Conservation (phyloP, 1,284 basidiomycete genomes). For the Melampsora americana region DNA sequence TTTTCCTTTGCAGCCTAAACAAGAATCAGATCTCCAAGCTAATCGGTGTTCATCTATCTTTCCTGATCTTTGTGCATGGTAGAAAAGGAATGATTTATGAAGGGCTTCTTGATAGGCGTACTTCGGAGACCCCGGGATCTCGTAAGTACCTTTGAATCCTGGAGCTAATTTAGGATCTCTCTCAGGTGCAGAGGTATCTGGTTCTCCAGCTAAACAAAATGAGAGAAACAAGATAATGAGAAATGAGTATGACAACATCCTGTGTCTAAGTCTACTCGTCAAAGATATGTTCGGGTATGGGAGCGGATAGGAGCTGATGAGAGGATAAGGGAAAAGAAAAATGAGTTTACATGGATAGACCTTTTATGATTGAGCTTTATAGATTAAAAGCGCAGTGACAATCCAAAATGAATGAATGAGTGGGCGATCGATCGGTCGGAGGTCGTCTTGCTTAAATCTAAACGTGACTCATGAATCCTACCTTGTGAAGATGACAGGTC, state of each 20-base stretch:
- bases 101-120: conserved; percentile 7
- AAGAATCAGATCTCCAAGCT: conserved; percentile 4
- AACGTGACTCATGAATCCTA: no score
- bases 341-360: no score
- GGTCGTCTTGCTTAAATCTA: no score
- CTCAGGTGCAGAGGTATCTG: not conserved
- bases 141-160: not conserved
- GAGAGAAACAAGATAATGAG: conserved; percentile 1
- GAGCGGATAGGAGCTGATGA: no score
- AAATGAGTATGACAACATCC: conserved; percentile 4
- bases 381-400: no score
- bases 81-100: conserved; percentile 2
- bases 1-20: not conserved
- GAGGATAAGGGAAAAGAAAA: no score
- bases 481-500: no score
- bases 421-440: no score
- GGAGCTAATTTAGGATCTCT: not conserved
- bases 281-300: not conserved
- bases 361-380: no score
- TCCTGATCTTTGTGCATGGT: conserved; percentile 5
- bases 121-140: not conserved
- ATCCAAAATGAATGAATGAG: no score
- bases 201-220: conserved; percentile 1
- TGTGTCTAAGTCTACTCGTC: not conserved
- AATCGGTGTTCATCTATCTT: conserved; percentile 10